A percentile compares a stretch with the other conserved stretches of the same genome.
Evolutionary conservation across 169 alveolate species (phyloP).

Genomic region (Neospora caninum): DNA sequence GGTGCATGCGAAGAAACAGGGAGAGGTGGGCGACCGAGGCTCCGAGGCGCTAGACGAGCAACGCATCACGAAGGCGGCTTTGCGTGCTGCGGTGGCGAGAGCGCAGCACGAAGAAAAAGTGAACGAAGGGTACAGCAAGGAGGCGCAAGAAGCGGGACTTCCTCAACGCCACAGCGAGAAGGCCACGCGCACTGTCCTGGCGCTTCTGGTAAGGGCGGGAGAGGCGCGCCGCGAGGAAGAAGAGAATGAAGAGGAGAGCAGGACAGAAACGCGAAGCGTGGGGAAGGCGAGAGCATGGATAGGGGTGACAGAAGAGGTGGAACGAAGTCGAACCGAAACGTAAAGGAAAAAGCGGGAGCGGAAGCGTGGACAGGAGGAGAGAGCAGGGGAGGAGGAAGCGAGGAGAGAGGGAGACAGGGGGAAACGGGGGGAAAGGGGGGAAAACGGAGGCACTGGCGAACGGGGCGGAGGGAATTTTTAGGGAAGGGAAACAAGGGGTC

Average conservation of each 20-base stretch:
- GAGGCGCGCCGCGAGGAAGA: not conserved
- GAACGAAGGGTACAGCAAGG: not conserved
- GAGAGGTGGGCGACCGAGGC: not conserved
- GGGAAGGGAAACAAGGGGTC: too few species aligned
- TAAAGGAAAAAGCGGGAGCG: too few species aligned
- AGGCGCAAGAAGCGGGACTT: not conserved
- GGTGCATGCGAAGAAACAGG: not conserved
- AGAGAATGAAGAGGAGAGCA: not conserved
- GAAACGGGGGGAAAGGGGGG: too few species aligned
- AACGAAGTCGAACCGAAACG: too few species aligned
- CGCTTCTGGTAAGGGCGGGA: not conserved
- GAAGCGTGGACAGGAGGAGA: too few species aligned
- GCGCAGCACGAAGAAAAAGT: not conserved
- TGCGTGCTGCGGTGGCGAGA: not conserved
- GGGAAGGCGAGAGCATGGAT: too few species aligned
- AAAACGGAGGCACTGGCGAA: too few species aligned
- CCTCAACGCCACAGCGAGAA: not conserved
- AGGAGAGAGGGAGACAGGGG: not conserved
- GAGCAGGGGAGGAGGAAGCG: not conserved
- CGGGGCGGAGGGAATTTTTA: too few species aligned
- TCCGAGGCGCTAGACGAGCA: not conserved
- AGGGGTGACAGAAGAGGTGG: too few species aligned
- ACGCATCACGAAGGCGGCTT: not conserved
- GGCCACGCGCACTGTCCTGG: not conserved
- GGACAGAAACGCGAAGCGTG: too few species aligned